Conservation (phyloP, 2,329 filamentous ascomycete genomes). For the Fusarium torreyae region DNA sequence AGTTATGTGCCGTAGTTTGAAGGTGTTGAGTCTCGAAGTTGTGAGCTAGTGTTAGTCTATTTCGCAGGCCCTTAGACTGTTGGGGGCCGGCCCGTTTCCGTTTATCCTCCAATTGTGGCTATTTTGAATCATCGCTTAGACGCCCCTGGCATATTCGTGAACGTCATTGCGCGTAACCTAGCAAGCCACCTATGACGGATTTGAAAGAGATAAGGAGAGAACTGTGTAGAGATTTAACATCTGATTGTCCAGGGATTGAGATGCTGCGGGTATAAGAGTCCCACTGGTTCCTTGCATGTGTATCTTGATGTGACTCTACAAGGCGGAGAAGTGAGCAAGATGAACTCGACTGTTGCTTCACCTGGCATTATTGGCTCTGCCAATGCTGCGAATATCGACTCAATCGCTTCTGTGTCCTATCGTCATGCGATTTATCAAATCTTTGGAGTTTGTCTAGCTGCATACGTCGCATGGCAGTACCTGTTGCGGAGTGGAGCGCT, state of each 20-base stretch:
- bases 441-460: fast-evolving
- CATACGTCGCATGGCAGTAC: constrained; percentile 2
- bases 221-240: neutral
- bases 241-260: too few species aligned
- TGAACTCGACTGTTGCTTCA: neutral
- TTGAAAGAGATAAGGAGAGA: neutral
- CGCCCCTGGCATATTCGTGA: neutral
- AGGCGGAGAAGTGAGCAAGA: neutral
- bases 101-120: neutral
- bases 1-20: neutral
- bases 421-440: neutral
- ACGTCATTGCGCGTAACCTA: neutral
- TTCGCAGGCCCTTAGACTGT: neutral
- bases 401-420: fast-evolving
- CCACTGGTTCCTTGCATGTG: too few species aligned
- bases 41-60: neutral
- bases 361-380: neutral
- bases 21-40: neutral
- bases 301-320: neutral
- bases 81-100: neutral
- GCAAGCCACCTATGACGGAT: neutral
- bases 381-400: neutral
- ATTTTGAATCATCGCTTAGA: neutral
- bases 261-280: neutral
- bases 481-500: neutral